phyloP scores from a whole-genome alignment of 257 asterid genomes.

The Sherardia arvensis region DNA sequence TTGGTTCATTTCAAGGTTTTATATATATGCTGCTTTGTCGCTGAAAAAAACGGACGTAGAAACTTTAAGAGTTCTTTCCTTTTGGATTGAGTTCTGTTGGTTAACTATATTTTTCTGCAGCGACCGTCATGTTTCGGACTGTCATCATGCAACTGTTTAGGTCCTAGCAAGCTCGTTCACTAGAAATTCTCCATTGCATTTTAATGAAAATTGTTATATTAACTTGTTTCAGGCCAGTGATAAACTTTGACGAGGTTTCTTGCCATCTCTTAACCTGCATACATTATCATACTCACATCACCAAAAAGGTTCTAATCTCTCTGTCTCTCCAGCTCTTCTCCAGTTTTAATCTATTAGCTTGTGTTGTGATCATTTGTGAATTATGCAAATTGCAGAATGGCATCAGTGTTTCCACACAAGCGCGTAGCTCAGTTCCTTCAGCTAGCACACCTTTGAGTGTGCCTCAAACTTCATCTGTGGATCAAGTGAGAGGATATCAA shows the following conservation, averaged over 20 bases:
- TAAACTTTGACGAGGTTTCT: conserved; percentile 65
- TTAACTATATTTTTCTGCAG: not conserved
- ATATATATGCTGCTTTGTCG: not conserved
- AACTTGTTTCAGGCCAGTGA: conserved; percentile 49
- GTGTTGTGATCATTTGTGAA: not conserved
- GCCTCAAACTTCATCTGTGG: conserved; percentile 26
- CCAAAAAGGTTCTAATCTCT: conserved; percentile 40
- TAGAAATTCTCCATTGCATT: not conserved
- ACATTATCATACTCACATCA: conserved; percentile 40
- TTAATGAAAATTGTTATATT: conserved; percentile 1
- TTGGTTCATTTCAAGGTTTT: not conserved
- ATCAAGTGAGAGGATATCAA: conserved; percentile 40
- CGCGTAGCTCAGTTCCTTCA: conserved; percentile 14
- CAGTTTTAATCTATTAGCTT: not conserved
- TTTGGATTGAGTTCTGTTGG: not conserved
- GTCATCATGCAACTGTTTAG: not conserved
- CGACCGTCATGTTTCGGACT: not conserved
- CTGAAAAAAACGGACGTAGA: not conserved
- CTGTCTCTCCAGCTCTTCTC: not conserved
- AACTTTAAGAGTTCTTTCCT: not conserved
- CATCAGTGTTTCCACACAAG: conserved; percentile 20
- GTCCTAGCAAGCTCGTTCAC: not conserved
- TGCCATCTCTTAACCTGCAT: conserved; percentile 69
- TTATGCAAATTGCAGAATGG: conserved; percentile 24
- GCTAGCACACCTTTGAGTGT: conserved; percentile 23